Conservation (phyloP, 108 stramenopile genomes). For the Epithemia pelagica region DNA sequence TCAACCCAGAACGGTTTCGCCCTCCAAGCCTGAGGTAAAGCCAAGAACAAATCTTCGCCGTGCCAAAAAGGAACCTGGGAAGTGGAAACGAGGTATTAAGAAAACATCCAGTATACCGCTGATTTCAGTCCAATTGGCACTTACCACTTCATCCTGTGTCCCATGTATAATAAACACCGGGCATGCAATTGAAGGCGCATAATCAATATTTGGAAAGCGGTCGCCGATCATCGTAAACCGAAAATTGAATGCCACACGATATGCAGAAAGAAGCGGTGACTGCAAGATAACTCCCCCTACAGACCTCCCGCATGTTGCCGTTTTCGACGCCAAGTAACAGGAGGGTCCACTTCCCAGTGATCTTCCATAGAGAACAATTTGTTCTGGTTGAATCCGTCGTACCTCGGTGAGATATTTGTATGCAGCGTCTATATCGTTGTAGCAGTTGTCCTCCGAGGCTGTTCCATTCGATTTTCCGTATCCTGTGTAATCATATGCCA, state of each 20-base stretch:
- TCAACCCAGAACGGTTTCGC: constrained; percentile 89
- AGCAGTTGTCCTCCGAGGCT: constrained; percentile 67
- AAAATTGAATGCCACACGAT: constrained; percentile 89
- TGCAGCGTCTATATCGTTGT: constrained; percentile 93
- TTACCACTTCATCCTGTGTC: constrained; percentile 92
- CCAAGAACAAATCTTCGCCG: constrained; percentile 88
- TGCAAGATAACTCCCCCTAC: constrained; percentile 33
- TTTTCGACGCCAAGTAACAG: constrained; percentile 87
- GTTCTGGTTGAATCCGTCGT: constrained; percentile 70
- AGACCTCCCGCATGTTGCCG: constrained; percentile 36
- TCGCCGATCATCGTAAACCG: constrained; percentile 83
- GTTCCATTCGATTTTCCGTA: constrained; percentile 83
- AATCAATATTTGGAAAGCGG: constrained; percentile 89
- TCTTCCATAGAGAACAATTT: constrained; percentile 87
- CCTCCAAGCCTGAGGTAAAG: constrained; percentile 76
- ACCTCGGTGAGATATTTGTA: constrained; percentile 78
- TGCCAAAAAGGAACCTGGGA: constrained; percentile 95
- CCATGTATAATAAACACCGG: constrained; percentile 93
- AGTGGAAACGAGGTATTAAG: too few relatives aligned
- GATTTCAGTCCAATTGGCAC: too few relatives aligned
- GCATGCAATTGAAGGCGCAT: constrained; percentile 69
- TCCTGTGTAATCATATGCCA: constrained; percentile 93
- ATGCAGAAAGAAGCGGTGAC: constrained; percentile 58
- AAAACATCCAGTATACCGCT: too few relatives aligned
- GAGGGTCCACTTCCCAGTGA: constrained; percentile 90